phyloP scores from a whole-genome alignment of 2,329 filamentous ascomycete species.

The Alternaria arborescens region DNA sequence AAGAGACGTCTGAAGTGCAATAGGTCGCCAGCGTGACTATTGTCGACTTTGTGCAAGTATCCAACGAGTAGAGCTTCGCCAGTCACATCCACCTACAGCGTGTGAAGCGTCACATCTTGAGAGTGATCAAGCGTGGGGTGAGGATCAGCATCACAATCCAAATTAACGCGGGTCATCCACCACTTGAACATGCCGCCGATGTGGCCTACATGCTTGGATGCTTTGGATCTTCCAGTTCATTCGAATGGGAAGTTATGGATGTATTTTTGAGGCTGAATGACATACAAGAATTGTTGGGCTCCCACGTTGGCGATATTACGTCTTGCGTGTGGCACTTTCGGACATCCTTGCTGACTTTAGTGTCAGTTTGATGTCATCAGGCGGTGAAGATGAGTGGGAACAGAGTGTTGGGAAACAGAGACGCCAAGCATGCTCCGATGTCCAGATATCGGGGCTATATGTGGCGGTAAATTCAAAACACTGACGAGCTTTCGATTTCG shows the following conservation, averaged over 20 bases:
- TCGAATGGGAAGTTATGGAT: neutral
- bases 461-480: neutral
- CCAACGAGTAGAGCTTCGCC: neutral
- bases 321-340: neutral
- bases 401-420: neutral
- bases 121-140: neutral
- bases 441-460: neutral
- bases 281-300: too few species aligned
- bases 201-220: neutral
- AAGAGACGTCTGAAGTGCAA: neutral
- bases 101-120: neutral
- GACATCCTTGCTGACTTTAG: neutral
- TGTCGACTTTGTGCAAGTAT: neutral
- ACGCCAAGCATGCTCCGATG: neutral
- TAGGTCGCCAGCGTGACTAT: neutral
- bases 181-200: neutral
- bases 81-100: neutral
- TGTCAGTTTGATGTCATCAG: neutral
- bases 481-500: neutral
- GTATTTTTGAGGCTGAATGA: neutral
- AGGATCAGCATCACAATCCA: neutral
- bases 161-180: neutral
- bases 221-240: neutral
- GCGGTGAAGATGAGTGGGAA: neutral
- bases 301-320: neutral